A percentile compares a stretch with the other conserved stretches of the same genome.
phyloP scores from a whole-genome alignment of 2,329 filamentous ascomycete genomes.

The Teratosphaeriaceae sp. region DNA sequence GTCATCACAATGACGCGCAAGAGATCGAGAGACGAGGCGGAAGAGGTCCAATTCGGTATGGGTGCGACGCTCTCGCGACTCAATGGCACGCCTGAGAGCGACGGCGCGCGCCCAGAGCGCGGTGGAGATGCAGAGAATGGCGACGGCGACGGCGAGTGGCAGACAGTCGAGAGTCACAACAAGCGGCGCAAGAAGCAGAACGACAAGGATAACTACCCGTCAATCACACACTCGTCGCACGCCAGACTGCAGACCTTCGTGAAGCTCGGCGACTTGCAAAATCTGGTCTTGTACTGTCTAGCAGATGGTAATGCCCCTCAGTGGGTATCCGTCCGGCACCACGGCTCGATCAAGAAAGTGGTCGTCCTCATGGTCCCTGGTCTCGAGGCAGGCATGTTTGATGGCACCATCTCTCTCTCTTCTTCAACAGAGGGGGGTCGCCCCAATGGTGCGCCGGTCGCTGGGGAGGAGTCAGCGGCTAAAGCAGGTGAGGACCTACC shows the following conservation, averaged over 20 bases:
- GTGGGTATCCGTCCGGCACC: conserved; percentile 56
- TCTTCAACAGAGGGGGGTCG: conserved; percentile 6
- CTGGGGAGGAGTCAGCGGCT: not conserved
- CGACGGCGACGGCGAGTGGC: conserved; percentile 19
- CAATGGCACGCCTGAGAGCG: conserved; percentile 16
- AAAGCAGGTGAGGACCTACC: conserved; percentile 3
- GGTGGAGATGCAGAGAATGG: conserved; percentile 5
- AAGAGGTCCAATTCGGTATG: conserved; percentile 19
- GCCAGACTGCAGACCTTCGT: conserved; percentile 50
- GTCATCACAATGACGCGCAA: conserved; percentile 23
- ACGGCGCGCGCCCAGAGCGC: not conserved
- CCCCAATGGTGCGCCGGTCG: not conserved
- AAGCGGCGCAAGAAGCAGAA: conserved; percentile 26
- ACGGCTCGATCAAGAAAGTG: conserved; percentile 58
- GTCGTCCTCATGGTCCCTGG: conserved; percentile 90
- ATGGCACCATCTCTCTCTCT: conserved; percentile 44
- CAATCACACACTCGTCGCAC: conserved; percentile 46
- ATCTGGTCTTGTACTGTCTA: conserved; percentile 53
- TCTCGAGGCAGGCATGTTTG: conserved; percentile 84
- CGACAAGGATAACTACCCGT: conserved; percentile 47
- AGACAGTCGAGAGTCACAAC: conserved; percentile 18
- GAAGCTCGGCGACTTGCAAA: conserved; percentile 53
- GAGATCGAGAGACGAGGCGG: conserved; percentile 23
- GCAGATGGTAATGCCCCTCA: conserved; percentile 57
- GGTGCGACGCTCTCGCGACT: conserved; percentile 22